phyloP scores from a whole-genome alignment of 2,329 filamentous ascomycete genomes.

The Thelonectria blattea region DNA sequence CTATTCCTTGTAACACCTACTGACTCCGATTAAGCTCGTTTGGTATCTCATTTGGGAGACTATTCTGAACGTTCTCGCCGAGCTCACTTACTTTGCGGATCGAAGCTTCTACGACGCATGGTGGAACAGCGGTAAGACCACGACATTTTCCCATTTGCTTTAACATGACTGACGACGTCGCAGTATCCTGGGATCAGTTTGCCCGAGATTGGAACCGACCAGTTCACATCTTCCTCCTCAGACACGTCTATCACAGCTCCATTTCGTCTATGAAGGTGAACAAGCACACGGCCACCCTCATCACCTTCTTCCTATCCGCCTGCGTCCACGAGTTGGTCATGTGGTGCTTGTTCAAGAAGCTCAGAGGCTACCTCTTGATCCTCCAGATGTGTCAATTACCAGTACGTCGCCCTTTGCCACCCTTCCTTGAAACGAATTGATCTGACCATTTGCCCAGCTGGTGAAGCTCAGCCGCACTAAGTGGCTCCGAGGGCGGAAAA shows the following conservation, averaged over 20 bases:
- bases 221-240: conserved; percentile 77
- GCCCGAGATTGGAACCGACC: conserved; percentile 80
- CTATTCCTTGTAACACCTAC: neutral
- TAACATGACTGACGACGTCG: neutral
- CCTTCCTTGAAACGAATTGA: neutral
- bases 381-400: conserved; percentile 78
- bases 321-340: conserved; percentile 78
- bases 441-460: conserved; percentile 47
- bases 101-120: conserved; percentile 72
- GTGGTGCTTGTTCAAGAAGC: conserved; percentile 81
- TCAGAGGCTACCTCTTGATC: conserved; percentile 75
- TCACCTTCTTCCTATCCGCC: conserved; percentile 76
- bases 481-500: conserved; percentile 66
- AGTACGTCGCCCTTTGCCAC: conserved; percentile 40
- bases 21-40: conserved; percentile 52
- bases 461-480: conserved; percentile 70
- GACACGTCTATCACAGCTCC: conserved; percentile 80
- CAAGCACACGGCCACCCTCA: conserved; percentile 73
- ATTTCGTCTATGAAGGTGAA: conserved; percentile 76
- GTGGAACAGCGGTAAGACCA: conserved; percentile 62
- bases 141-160: no score
- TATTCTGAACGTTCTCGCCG: conserved; percentile 76
- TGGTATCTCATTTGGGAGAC: conserved; percentile 87
- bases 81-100: conserved; percentile 78
- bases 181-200: conserved; percentile 75